Conservation (phyloP, 2,329 filamentous ascomycete genomes). For the Colletotrichum sp. region DNA sequence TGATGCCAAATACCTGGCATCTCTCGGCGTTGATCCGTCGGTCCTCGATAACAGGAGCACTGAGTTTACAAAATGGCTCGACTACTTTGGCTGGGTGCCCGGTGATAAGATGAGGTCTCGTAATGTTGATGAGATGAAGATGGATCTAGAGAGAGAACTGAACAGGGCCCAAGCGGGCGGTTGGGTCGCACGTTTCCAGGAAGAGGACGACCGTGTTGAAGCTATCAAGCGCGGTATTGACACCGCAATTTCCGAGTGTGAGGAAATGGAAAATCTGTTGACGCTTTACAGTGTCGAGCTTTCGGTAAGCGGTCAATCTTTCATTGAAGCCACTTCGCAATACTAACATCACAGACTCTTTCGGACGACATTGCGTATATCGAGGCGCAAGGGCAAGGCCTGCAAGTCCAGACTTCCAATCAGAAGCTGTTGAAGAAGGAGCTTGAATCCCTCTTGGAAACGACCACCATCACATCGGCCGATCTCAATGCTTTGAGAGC, state of each 20-base stretch:
- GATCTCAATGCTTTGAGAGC: slow-evolving; percentile 77
- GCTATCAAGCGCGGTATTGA: slow-evolving; percentile 88
- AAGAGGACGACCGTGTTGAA: slow-evolving; percentile 89
- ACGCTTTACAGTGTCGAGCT: slow-evolving; percentile 95
- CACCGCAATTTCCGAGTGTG: slow-evolving; percentile 89
- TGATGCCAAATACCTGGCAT: slow-evolving; percentile 78
- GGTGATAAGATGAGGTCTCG: slow-evolving; percentile 76
- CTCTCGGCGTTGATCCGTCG: slow-evolving; percentile 76
- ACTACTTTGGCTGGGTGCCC: slow-evolving; percentile 87
- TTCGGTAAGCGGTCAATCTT: slow-evolving; percentile 64
- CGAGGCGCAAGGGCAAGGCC: slow-evolving; percentile 93
- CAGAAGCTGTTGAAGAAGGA: slow-evolving; percentile 93
- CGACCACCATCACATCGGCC: slow-evolving; percentile 81
- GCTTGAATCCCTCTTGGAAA: slow-evolving; percentile 86
- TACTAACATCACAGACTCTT: slow-evolving; percentile 69
- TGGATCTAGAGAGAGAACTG: slow-evolving; percentile 84
- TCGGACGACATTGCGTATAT: slow-evolving; percentile 97
- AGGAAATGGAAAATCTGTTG: slow-evolving; percentile 91
- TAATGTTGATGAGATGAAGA: slow-evolving; percentile 80
- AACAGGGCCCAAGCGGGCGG: slow-evolving; percentile 91
- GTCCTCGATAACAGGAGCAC: slow-evolving; percentile 78
- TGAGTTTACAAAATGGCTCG: slow-evolving; percentile 82
- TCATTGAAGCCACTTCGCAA: not conserved
- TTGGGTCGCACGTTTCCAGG: slow-evolving; percentile 83
- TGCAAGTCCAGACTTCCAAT: slow-evolving; percentile 96